These are phyloP conservation scores for Saturnispora besseyi DNA, from an alignment of 805 yeast species.

Conservation along the genomic window DNA sequence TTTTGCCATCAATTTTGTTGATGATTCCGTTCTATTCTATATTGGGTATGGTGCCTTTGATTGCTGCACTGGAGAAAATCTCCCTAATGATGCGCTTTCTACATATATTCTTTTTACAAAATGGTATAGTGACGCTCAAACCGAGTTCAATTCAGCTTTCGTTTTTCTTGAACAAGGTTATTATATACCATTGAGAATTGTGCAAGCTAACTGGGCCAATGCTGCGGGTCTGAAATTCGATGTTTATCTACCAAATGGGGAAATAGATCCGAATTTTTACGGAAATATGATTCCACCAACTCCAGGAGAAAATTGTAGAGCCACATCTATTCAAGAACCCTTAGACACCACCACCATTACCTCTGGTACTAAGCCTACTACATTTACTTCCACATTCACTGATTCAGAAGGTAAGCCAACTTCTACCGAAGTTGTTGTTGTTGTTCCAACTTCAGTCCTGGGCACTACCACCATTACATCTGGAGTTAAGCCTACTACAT, in stretches of 20 bases:
- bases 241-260: constrained; percentile 1
- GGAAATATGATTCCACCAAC: not conserved
- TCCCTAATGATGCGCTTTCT: not conserved
- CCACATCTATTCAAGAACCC: not conserved
- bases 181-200: constrained; percentile 7
- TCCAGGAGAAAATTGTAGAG: not conserved
- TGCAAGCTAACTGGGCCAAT: not conserved
- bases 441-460: no score
- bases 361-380: no score
- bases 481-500: no score
- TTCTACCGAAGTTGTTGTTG: no score
- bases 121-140: not conserved
- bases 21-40: constrained; percentile 27
- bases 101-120: constrained; percentile 7
- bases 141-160: not conserved
- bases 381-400: no score
- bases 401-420: no score
- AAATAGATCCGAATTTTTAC: not conserved
- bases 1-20: constrained; percentile 18
- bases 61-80: constrained; percentile 24
- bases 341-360: no score
- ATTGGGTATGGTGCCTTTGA: constrained; percentile 28
- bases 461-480: no score
- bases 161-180: constrained; percentile 6
- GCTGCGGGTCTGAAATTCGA: not conserved